Evolutionary conservation across 805 yeast genomes (phyloP).

Genomic region (Cyberlindnera nakhonratchasimensis): DNA sequence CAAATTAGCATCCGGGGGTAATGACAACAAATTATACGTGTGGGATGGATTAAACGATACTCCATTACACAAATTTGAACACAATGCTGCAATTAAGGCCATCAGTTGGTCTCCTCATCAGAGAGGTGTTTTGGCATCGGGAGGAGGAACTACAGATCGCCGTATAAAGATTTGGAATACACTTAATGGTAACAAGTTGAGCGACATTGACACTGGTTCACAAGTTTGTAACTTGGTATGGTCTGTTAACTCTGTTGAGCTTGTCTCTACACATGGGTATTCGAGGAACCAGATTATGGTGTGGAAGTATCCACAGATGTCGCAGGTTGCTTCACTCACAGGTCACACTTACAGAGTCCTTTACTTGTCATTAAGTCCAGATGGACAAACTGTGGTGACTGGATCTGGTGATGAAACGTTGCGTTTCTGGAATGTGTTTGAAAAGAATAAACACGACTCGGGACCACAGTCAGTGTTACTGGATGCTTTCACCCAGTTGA

Average conservation of each 20-base stretch:
- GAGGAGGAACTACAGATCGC: conserved; percentile 96
- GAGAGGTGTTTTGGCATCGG: conserved; percentile 87
- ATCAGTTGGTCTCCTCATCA: conserved; percentile 98
- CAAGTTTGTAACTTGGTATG: conserved; percentile 93
- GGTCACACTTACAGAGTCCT: conserved; percentile 94
- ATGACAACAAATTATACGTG: conserved; percentile 80
- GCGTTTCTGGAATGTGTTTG: conserved; percentile 93
- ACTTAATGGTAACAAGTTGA: conserved; percentile 63
- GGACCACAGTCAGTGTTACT: conserved; percentile 61
- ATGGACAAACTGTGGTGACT: conserved; percentile 94
- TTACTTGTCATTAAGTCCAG: conserved; percentile 87
- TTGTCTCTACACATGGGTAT: conserved; percentile 94
- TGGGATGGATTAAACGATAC: conserved; percentile 74
- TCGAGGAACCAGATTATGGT: conserved; percentile 85
- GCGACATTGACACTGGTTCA: conserved; percentile 91
- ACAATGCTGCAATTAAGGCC: conserved; percentile 94
- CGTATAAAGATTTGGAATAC: conserved; percentile 92
- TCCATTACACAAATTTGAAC: conserved; percentile 80
- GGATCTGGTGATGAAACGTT: conserved; percentile 99
- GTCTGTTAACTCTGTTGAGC: conserved; percentile 88
- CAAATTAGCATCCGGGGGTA: conserved; percentile 92
- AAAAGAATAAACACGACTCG: conserved; percentile 58
- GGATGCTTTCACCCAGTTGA: conserved; percentile 71
- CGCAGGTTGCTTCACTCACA: conserved; percentile 87
- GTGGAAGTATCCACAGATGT: conserved; percentile 91